Evolutionary conservation across 495 filamentous ascomycete genomes (phyloP).

Genomic region (Penicillium argentinense): DNA sequence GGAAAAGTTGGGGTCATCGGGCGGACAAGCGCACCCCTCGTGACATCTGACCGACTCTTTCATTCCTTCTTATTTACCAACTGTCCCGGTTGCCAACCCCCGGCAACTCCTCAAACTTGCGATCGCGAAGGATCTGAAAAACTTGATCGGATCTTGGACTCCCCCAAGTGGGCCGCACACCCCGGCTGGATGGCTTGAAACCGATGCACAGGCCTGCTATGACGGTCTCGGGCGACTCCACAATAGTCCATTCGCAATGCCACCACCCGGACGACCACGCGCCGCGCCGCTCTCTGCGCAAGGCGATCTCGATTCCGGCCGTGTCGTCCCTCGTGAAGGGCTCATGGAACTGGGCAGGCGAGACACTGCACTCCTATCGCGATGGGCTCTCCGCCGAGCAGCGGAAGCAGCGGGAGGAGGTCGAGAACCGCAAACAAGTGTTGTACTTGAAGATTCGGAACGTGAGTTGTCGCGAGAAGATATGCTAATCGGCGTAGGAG

Average conservation of each 20-base stretch:
- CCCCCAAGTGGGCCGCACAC: conserved; percentile 6
- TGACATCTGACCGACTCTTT: conserved; percentile 27
- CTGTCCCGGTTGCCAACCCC: no score
- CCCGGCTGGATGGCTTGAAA: conserved; percentile 28
- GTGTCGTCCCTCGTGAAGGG: conserved; percentile 38
- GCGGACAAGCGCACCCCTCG: conserved; percentile 13
- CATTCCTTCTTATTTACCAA: conserved; percentile 3
- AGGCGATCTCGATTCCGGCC: conserved; percentile 33
- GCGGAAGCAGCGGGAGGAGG: conserved; percentile 45
- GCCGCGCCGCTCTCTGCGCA: conserved; percentile 23
- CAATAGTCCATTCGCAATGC: conserved; percentile 33
- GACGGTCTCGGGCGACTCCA: conserved; percentile 36
- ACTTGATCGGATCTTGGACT: not conserved
- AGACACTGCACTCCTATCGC: conserved; percentile 48
- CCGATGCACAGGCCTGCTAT: conserved; percentile 31
- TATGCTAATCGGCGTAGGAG: no score
- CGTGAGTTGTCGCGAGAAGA: conserved; percentile 35
- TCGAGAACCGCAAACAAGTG: conserved; percentile 62
- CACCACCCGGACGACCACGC: conserved; percentile 19
- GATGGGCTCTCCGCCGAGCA: conserved; percentile 59
- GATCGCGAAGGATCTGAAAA: no score
- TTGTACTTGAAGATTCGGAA: conserved; percentile 61
- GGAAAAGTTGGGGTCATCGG: conserved; percentile 18
- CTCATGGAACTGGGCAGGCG: conserved; percentile 45
- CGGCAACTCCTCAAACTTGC: no score